phyloP scores from a whole-genome alignment of 768 basidiomycete genomes.

The Mycena albidolilacea region DNA sequence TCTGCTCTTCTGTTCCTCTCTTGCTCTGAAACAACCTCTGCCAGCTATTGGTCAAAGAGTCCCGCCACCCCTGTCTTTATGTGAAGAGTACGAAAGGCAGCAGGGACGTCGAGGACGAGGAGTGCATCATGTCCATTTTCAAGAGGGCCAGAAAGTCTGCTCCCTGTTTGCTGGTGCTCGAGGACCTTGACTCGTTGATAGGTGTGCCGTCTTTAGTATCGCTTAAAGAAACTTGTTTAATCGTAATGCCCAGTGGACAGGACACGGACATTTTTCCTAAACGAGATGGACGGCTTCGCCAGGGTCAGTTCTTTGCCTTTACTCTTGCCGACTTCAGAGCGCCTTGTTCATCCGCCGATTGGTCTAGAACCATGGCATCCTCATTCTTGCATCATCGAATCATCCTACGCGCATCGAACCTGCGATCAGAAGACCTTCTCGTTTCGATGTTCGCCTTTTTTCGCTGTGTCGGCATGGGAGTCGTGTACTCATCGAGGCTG shows the following conservation, averaged over 20 bases:
- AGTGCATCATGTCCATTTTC: slow-evolving; percentile 13
- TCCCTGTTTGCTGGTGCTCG: slow-evolving; percentile 22
- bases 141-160: slow-evolving; percentile 13
- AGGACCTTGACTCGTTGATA: slow-evolving; percentile 19
- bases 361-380: slow-evolving; percentile 16
- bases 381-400: slow-evolving; percentile 16
- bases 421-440: slow-evolving; percentile 20
- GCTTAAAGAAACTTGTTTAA: slow-evolving; percentile 12
- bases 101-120: neutral
- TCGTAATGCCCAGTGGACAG: slow-evolving; percentile 7
- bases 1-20: slow-evolving; percentile 11
- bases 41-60: slow-evolving; percentile 15
- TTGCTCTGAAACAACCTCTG: slow-evolving; percentile 16
- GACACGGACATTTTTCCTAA: slow-evolving; percentile 16
- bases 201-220: slow-evolving; percentile 9
- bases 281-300: slow-evolving; percentile 16
- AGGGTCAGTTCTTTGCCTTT: slow-evolving; percentile 15
- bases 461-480: slow-evolving; percentile 10
- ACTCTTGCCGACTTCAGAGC: slow-evolving; percentile 6
- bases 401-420: slow-evolving; percentile 4
- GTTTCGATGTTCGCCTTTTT: slow-evolving; percentile 23
- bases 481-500: slow-evolving; percentile 17
- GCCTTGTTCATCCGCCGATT: slow-evolving; percentile 4
- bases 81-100: slow-evolving; percentile 17
- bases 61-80: neutral